These are phyloP conservation scores for Euphrasia arctica DNA, from an alignment of 305 asterid species.

Conservation along the genomic window DNA sequence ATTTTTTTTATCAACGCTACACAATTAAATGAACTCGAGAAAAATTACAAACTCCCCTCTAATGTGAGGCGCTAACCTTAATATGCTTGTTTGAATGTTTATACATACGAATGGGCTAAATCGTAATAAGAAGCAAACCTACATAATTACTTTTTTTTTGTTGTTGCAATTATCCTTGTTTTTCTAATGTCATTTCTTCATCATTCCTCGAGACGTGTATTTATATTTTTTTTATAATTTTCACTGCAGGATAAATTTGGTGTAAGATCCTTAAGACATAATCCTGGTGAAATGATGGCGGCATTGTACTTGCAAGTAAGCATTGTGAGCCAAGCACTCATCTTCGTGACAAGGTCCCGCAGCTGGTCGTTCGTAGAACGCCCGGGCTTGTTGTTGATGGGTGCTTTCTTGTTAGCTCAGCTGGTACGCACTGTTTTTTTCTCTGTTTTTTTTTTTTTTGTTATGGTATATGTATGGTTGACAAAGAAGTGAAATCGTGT, in stretches of 20 bases:
- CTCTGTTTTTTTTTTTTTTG: neutral
- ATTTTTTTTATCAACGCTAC: neutral
- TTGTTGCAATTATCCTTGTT: too few relatives aligned
- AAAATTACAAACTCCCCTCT: neutral
- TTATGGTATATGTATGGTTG: neutral
- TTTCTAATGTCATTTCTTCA: too few relatives aligned
- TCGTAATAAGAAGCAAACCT: too few relatives aligned
- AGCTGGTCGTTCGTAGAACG: constrained; percentile 53
- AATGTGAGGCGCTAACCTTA: too few relatives aligned
- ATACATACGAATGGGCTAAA: too few relatives aligned
- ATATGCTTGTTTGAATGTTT: too few relatives aligned
- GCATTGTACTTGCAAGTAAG: constrained; percentile 64
- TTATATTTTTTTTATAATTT: constrained; percentile 21
- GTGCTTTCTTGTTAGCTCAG: constrained; percentile 48
- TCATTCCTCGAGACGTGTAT: too few relatives aligned
- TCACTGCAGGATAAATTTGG: constrained; percentile 41
- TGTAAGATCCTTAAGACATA: constrained; percentile 35
- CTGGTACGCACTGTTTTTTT: constrained; percentile 27
- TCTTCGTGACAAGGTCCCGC: constrained; percentile 51
- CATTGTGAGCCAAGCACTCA: constrained; percentile 51
- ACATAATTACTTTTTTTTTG: too few relatives aligned
- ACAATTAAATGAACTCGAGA: neutral
- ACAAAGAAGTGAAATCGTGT: neutral
- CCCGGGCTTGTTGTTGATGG: constrained; percentile 45
- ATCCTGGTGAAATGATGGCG: constrained; percentile 43